A percentile compares a stretch with the other conserved stretches of the same genome.
Evolutionary conservation across 495 filamentous ascomycete genomes (phyloP).

Genomic region (Chaetomium tenue): DNA sequence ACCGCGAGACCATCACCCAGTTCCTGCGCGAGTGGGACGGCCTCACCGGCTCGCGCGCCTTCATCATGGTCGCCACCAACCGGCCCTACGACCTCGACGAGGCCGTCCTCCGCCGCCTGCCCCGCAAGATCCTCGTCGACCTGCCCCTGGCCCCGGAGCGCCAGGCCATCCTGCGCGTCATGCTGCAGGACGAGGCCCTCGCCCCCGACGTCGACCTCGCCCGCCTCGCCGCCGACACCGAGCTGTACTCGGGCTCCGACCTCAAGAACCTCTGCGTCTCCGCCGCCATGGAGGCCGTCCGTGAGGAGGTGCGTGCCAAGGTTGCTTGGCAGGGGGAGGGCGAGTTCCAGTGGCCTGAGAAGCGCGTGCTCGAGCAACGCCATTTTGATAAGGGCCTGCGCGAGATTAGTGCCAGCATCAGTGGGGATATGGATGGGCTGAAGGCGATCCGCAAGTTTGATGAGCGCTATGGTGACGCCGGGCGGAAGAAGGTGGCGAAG

Average conservation of each 20-base stretch:
- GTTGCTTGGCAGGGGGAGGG: slow-evolving; percentile 45
- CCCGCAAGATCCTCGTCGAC: slow-evolving; percentile 81
- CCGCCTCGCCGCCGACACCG: slow-evolving; percentile 69
- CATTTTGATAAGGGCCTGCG: slow-evolving; percentile 85
- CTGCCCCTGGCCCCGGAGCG: slow-evolving; percentile 77
- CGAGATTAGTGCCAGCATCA: slow-evolving; percentile 90
- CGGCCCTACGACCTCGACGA: slow-evolving; percentile 94
- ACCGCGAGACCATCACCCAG: slow-evolving; percentile 94
- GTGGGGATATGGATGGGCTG: slow-evolving; percentile 88
- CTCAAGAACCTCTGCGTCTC: slow-evolving; percentile 92
- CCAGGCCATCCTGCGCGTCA: slow-evolving; percentile 75
- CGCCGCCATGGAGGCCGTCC: slow-evolving; percentile 83
- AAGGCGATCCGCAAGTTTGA: slow-evolving; percentile 91
- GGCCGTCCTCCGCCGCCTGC: slow-evolving; percentile 81
- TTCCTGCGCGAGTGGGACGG: slow-evolving; percentile 99
- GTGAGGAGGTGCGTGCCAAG: slow-evolving; percentile 62
- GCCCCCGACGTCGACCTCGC: slow-evolving; percentile 66
- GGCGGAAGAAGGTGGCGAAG: slow-evolving; percentile 64
- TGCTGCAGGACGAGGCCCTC: slow-evolving; percentile 74
- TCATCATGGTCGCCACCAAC: slow-evolving; percentile 99
- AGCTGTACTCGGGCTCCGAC: slow-evolving; percentile 95
- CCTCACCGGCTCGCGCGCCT: slow-evolving; percentile 63
- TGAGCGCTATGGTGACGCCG: slow-evolving; percentile 91
- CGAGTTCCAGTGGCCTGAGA: slow-evolving; percentile 61
- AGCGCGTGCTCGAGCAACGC: slow-evolving; percentile 58